These are phyloP conservation scores for Fraxinus floribunda DNA, from an alignment of 305 asterid genomes.

Conservation along the genomic window DNA sequence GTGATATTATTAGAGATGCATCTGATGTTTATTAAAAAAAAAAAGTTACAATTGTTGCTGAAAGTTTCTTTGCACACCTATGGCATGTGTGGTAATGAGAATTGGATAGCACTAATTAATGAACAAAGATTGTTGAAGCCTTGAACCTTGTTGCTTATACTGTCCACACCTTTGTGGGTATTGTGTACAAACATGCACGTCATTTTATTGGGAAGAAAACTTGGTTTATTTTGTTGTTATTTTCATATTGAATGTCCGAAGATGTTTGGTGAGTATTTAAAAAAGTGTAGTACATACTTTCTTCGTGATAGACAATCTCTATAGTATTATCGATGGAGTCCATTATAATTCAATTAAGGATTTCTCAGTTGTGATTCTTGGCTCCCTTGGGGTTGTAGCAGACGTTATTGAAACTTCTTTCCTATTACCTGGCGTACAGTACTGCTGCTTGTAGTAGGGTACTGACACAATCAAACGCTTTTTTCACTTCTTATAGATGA, in stretches of 20 bases:
- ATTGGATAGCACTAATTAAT: background rate
- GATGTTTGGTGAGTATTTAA: background rate
- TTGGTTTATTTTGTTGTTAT: background rate
- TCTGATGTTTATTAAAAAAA: background rate
- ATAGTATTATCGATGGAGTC: background rate
- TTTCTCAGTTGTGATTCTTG: background rate
- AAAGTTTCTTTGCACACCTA: background rate
- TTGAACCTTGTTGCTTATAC: background rate
- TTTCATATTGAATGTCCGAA: background rate
- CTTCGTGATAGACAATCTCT: background rate
- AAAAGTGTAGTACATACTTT: background rate
- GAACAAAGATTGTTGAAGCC: background rate
- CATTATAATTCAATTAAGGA: background rate
- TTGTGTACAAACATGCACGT: background rate
- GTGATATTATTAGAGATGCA: background rate
- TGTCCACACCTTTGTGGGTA: background rate
- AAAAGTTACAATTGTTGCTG: background rate
- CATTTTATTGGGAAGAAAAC: background rate
- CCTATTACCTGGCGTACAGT: background rate
- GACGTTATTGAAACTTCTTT: background rate
- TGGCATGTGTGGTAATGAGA: background rate
- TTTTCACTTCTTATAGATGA: background rate
- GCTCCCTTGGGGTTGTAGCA: background rate
- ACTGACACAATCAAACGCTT: background rate
- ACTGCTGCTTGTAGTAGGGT: background rate